Base-by-base conservation (phyloP, 805 yeast genomes). In the Ogataea methylovora region DNA sequence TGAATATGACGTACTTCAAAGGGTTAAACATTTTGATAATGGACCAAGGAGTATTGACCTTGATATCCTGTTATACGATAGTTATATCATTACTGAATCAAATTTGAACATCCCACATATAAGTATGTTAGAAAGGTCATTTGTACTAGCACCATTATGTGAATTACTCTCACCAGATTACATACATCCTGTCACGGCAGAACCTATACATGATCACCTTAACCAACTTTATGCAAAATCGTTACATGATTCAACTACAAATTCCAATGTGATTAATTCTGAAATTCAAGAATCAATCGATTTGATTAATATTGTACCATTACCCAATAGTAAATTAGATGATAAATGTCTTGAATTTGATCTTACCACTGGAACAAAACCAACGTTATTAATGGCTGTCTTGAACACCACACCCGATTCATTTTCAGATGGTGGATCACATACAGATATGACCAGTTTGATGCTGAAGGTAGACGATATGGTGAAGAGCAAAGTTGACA, bases 21-120 rank as follows among this genome's bases (percentile, higher is more conserved):
- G 99, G 28, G 79, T 79, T 16, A 92, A 92, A 53, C 60, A 76
- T 28, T 69, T 85, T 44, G 88, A 83, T 11, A 92, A 92, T 54
- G 96, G 98, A 0, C 98, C 99, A 8, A 67, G 99, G 38, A 62
- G 84, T 10, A 83, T 92, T 34, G 99, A 92, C 51, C 65, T 92
- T 32, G 99, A 92, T 57, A 84, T 92, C 11, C 45, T 90, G 11
- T 59, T 90, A 16, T 90, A 76, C 52, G 92, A 77, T 48, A 64
- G 67, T 24, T 24, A 10, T 11, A 64, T 77, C 8, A 40, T 82
- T 29, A 80, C 79, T 52, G 61, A 70, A 1, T 61, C 69, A 0
- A 68, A 74, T 24, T 68, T 92, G 46, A 72, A 70, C 19, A 67
- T 92, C 10, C 99, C 98, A 0, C 99, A 92, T 56, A 74, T 78